These are phyloP conservation scores for Penicillium nordicum DNA, from an alignment of 2,329 filamentous ascomycete genomes.

Conservation along the genomic window DNA sequence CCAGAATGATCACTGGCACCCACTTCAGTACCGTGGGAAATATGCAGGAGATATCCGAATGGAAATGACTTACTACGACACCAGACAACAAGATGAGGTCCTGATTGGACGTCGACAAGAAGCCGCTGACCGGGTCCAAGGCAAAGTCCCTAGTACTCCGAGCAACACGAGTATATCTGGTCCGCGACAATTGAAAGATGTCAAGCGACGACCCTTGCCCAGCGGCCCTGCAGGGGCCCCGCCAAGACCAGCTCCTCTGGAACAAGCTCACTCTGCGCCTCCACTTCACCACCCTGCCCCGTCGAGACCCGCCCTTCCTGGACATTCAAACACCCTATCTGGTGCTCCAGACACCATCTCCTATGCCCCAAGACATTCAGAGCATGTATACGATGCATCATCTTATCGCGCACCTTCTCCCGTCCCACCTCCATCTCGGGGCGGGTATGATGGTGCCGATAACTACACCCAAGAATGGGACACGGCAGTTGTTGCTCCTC, in stretches of 20 bases:
- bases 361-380: conserved; percentile 71
- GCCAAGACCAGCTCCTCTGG: conserved; percentile 30
- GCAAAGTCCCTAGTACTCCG: conserved; percentile 21
- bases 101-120: conserved; percentile 54
- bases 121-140: conserved; percentile 36
- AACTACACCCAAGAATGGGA: conserved; percentile 30
- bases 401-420: conserved; percentile 28
- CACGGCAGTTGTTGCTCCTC: conserved; percentile 12
- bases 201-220: conserved; percentile 82
- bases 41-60: conserved; percentile 94
- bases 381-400: conserved; percentile 50
- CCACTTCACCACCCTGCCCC: conserved; percentile 22
- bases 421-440: conserved; percentile 8
- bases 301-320: conserved; percentile 23
- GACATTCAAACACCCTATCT: conserved; percentile 31
- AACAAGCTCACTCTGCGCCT: conserved; percentile 22
- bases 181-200: conserved; percentile 56
- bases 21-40: conserved; percentile 80
- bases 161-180: conserved; percentile 35
- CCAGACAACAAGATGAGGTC: conserved; percentile 74
- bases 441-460: conserved; percentile 31
- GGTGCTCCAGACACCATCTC: conserved; percentile 67
- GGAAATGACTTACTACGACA: conserved; percentile 95
- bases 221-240: conserved; percentile 63
- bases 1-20: conserved; percentile 92